phyloP scores from a whole-genome alignment of 352 stramenopile species.

The Phytophthora tubulina region DNA sequence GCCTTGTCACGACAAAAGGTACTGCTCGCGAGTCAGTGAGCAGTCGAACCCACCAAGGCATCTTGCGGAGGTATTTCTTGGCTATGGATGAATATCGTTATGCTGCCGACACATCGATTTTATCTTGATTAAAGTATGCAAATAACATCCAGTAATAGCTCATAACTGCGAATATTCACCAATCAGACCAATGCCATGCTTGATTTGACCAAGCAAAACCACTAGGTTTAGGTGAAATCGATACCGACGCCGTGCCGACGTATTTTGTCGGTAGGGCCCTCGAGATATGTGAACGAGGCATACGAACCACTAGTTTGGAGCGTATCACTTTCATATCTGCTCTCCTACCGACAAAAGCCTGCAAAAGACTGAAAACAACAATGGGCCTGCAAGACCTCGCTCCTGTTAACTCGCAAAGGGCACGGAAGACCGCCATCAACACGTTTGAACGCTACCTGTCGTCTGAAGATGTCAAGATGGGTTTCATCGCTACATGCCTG shows the following conservation, averaged over 20 bases:
- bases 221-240: background rate
- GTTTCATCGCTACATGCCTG: no score
- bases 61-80: no score
- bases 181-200: background rate
- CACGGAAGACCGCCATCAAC: no score
- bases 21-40: constrained; percentile 97
- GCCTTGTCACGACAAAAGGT: constrained; percentile 99
- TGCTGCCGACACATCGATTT: background rate
- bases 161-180: background rate
- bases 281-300: background rate
- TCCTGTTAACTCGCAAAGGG: no score
- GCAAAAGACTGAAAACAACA: background rate
- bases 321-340: background rate
- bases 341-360: background rate
- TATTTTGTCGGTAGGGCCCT: background rate
- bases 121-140: background rate
- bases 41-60: no score
- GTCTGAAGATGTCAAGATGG: no score
- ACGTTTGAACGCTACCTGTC: no score
- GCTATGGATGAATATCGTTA: constrained; percentile 1
- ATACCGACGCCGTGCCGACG: background rate
- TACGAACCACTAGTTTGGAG: background rate
- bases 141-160: background rate
- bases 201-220: background rate
- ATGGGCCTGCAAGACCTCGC: background rate